Percentiles rank a stretch among this genome's conserved stretches.
These are phyloP conservation scores for Aquilaria sinensis DNA, from an alignment of 345 rosid species.

Conservation along the genomic window DNA sequence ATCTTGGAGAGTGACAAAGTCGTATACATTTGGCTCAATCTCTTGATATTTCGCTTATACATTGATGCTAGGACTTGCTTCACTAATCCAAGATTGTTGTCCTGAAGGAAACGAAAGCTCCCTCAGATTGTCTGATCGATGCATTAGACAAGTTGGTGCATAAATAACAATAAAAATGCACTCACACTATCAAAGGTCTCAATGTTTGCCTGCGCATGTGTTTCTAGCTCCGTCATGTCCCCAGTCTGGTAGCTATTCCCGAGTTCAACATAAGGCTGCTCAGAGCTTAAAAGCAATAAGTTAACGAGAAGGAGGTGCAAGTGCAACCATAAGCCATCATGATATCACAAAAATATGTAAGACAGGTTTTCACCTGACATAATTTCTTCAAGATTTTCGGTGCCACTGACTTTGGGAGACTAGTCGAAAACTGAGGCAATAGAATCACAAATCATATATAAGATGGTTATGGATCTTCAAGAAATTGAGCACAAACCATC, in stretches of 20 bases:
- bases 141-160: no score
- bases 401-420: conserved; percentile 74
- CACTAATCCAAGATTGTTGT: conserved; percentile 89
- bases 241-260: conserved; percentile 60
- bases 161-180: not conserved
- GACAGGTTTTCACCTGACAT: conserved; percentile 40
- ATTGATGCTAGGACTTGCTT: conserved; percentile 90
- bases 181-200: conserved; percentile 67
- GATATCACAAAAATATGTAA: no score
- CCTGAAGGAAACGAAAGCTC: conserved; percentile 32
- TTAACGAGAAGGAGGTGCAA: no score
- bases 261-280: conserved; percentile 68
- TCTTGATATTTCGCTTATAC: conserved; percentile 92
- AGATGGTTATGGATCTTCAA: not conserved
- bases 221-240: conserved; percentile 52
- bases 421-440: conserved; percentile 52
- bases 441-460: conserved; percentile 7
- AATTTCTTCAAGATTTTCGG: conserved; percentile 75
- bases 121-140: no score
- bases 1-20: conserved; percentile 93
- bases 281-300: conserved; percentile 11
- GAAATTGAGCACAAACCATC: not conserved
- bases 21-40: conserved; percentile 87
- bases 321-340: no score
- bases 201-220: conserved; percentile 38